Conservation (phyloP, 495 filamentous ascomycete species). For the Opeltia flavorubescens region DNA sequence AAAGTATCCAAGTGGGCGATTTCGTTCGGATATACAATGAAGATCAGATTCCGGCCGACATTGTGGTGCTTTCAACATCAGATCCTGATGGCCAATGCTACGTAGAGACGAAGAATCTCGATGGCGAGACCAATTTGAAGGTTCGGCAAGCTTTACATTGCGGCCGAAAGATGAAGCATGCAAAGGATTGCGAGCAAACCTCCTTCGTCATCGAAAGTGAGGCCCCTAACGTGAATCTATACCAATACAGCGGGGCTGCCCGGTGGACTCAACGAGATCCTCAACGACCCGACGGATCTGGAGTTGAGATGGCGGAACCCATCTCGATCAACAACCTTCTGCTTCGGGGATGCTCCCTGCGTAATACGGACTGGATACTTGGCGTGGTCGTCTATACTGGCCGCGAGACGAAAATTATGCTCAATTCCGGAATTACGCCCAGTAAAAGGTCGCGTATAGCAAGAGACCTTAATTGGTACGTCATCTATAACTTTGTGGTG, state of each 20-base stretch:
- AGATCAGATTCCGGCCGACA: conserved; percentile 88
- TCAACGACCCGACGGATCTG: conserved; percentile 40
- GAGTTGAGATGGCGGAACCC: conserved; percentile 74
- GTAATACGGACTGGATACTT: conserved; percentile 94
- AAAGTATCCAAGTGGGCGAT: conserved; percentile 88
- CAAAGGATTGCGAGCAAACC: conserved; percentile 76
- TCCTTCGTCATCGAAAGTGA: conserved; percentile 87
- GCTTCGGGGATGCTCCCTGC: conserved; percentile 79
- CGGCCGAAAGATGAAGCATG: conserved; percentile 72
- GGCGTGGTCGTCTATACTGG: conserved; percentile 96
- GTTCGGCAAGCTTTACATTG: conserved; percentile 83
- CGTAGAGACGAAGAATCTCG: conserved; percentile 94
- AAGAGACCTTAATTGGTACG: conserved; percentile 90
- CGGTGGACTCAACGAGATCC: conserved; percentile 70
- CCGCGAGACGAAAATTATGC: conserved; percentile 97
- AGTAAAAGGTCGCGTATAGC: conserved; percentile 85
- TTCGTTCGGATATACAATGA: conserved; percentile 95
- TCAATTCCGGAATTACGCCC: conserved; percentile 94
- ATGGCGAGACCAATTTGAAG: conserved; percentile 97
- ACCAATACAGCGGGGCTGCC: conserved; percentile 79
- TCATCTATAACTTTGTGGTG: conserved; percentile 91
- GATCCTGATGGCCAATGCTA: conserved; percentile 93
- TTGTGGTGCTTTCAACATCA: conserved; percentile 91
- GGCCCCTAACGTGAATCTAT: conserved; percentile 80
- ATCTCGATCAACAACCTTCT: conserved; percentile 91